Evolutionary conservation across 2,329 filamentous ascomycete species (phyloP).

Genomic region (Nigrospora oryzae): DNA sequence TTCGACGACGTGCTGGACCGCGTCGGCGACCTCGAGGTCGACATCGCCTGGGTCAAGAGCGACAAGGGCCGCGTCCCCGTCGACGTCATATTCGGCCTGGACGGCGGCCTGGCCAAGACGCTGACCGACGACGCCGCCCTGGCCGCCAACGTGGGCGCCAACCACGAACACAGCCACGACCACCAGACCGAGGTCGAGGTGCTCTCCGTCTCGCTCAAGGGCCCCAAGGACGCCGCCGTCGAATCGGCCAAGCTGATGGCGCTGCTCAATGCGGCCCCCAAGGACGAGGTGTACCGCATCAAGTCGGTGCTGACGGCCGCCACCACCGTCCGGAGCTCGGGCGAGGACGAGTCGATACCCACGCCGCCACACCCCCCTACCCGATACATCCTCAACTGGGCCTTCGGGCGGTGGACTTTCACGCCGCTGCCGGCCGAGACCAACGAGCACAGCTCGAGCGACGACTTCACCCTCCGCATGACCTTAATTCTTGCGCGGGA

Average conservation of each 20-base stretch:
- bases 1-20: constrained; percentile 74
- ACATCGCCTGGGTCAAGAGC: constrained; percentile 79
- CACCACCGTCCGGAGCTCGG: constrained; percentile 37
- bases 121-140: constrained; percentile 30
- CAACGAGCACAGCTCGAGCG: constrained; percentile 44
- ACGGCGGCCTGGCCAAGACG: constrained; percentile 63
- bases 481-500: constrained; percentile 43
- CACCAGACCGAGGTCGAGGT: constrained; percentile 91
- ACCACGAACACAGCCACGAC: constrained; percentile 35
- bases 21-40: constrained; percentile 71
- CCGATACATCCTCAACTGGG: constrained; percentile 94
- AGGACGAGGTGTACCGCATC: constrained; percentile 93
- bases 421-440: constrained; percentile 46
- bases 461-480: constrained; percentile 54
- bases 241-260: constrained; percentile 55
- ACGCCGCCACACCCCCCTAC: constrained; percentile 17
- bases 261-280: constrained; percentile 66
- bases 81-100: constrained; percentile 78
- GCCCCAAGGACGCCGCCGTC: constrained; percentile 28
- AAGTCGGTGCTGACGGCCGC: constrained; percentile 58
- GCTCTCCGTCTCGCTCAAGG: constrained; percentile 65
- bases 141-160: constrained; percentile 24
- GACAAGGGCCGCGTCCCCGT: constrained; percentile 70
- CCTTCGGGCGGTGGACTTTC: constrained; percentile 92
- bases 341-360: constrained; percentile 31